A percentile compares a stretch with the other conserved stretches of the same genome.
phyloP scores from a whole-genome alignment of 2,329 filamentous ascomycete species.

The Hymenoscyphus fraxineus region DNA sequence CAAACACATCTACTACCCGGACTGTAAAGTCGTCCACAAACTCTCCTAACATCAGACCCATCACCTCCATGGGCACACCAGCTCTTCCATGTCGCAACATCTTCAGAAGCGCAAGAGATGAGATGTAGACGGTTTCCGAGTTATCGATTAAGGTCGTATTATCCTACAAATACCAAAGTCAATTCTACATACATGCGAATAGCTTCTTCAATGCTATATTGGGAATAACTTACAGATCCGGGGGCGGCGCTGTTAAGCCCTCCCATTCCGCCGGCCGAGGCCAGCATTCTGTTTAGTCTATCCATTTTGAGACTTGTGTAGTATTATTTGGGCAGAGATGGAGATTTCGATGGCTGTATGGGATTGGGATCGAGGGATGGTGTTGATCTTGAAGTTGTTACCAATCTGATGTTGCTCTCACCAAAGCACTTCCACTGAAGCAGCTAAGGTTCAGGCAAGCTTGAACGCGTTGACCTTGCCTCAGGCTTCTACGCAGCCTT shows the following conservation, averaged over 20 bases:
- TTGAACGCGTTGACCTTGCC: constrained; percentile 9
- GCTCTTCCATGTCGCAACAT: constrained; percentile 97
- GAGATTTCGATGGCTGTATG: constrained; percentile 4
- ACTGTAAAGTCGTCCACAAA: constrained; percentile 99
- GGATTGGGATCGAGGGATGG: background rate
- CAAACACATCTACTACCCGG: constrained; percentile 96
- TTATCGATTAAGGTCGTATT: constrained; percentile 93
- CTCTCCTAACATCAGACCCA: constrained; percentile 98
- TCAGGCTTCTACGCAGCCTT: background rate
- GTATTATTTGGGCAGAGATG: constrained; percentile 4
- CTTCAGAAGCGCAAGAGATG: constrained; percentile 92
- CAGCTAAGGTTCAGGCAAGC: constrained; percentile 12
- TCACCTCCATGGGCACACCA: constrained; percentile 99
- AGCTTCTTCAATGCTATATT: background rate
- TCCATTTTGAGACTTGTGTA: constrained; percentile 59
- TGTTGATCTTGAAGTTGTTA: constrained; percentile 17
- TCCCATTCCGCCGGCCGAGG: constrained; percentile 67
- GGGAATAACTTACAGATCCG: constrained; percentile 51
- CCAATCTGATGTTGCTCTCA: constrained; percentile 11
- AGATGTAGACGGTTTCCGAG: constrained; percentile 99
- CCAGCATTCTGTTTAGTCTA: constrained; percentile 83
- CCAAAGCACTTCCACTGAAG: background rate
- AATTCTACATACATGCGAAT: constrained; percentile 13
- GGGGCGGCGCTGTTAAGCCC: constrained; percentile 52
- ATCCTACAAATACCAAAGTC: constrained; percentile 53